phyloP scores from a whole-genome alignment of 176 grass and related monocot species.

The Aegilops bicornis region DNA sequence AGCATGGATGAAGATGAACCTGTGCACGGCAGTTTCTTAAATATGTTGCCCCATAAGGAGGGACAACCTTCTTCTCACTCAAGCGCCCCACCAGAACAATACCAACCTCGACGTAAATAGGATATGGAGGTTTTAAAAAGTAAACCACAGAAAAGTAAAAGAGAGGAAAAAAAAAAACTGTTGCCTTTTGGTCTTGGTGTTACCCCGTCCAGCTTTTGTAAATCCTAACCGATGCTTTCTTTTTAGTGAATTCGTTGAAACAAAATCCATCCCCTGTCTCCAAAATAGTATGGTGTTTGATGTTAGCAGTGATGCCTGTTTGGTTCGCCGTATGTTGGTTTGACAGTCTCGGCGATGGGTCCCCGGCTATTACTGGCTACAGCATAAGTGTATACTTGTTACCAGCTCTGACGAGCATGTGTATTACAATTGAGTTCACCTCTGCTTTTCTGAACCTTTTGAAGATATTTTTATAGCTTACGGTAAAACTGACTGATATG shows the following conservation, averaged over 20 bases:
- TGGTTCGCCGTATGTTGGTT: slow-evolving; percentile 22
- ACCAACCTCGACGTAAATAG: slow-evolving; percentile 80
- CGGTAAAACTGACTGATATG: not conserved
- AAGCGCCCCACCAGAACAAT: slow-evolving; percentile 76
- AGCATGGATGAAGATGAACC: slow-evolving; percentile 63
- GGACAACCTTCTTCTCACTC: slow-evolving; percentile 75
- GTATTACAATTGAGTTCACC: slow-evolving; percentile 15
- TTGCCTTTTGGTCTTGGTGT: slow-evolving; percentile 42
- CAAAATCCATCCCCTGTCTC: not conserved
- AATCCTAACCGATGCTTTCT: slow-evolving; percentile 54
- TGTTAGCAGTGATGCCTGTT: slow-evolving; percentile 24
- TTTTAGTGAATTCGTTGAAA: slow-evolving; percentile 35
- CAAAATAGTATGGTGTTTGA: slow-evolving; percentile 29
- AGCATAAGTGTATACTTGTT: slow-evolving; percentile 25
- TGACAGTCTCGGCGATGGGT: not conserved
- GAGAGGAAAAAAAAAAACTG: slow-evolving; percentile 28
- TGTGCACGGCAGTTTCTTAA: slow-evolving; percentile 82
- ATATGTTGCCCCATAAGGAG: slow-evolving; percentile 82
- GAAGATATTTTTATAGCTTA: slow-evolving; percentile 6
- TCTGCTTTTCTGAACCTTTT: slow-evolving; percentile 15
- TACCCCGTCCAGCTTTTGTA: slow-evolving; percentile 37
- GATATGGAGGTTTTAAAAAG: slow-evolving; percentile 51
- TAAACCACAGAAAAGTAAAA: slow-evolving; percentile 53
- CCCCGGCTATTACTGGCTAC: slow-evolving; percentile 6
- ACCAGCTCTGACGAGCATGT: slow-evolving; percentile 24